phyloP scores from a whole-genome alignment of 352 stramenopile genomes.

The Pythium sukuiense region DNA sequence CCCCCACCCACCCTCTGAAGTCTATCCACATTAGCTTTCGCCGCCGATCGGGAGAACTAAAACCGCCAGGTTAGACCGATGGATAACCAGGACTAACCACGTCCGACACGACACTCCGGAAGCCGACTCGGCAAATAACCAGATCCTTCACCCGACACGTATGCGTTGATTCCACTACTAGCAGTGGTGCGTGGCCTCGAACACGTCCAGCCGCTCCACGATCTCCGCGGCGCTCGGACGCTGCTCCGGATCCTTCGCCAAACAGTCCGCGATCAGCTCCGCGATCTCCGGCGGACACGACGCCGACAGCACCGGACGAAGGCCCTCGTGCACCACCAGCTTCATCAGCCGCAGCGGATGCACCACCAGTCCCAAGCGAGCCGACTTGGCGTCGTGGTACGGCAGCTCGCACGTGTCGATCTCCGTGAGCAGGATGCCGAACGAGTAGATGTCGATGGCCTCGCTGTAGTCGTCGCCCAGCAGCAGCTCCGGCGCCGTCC shows the following conservation, averaged over 20 bases:
- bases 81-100: too few relatives aligned
- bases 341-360: slow-evolving; percentile 61
- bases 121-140: too few relatives aligned
- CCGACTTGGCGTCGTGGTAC: slow-evolving; percentile 57
- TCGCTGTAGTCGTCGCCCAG: too few relatives aligned
- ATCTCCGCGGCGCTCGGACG: slow-evolving; percentile 52
- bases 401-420: slow-evolving; percentile 72
- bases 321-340: slow-evolving; percentile 53
- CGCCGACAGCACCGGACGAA: slow-evolving; percentile 52
- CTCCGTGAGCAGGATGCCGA: slow-evolving; percentile 68
- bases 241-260: slow-evolving; percentile 51
- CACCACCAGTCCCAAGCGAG: slow-evolving; percentile 40
- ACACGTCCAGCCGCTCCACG: slow-evolving; percentile 24
- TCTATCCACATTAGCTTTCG: too few relatives aligned
- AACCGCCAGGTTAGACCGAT: too few relatives aligned
- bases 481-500: too few relatives aligned
- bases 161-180: too few relatives aligned
- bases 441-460: too few relatives aligned
- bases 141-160: too few relatives aligned
- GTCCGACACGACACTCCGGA: too few relatives aligned
- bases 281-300: slow-evolving; percentile 57
- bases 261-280: slow-evolving; percentile 52
- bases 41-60: too few relatives aligned
- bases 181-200: slow-evolving; percentile 21
- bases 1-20: too few relatives aligned